Base-by-base conservation (phyloP, 306 rosid genomes). In the Gastrolobium villosum region DNA sequence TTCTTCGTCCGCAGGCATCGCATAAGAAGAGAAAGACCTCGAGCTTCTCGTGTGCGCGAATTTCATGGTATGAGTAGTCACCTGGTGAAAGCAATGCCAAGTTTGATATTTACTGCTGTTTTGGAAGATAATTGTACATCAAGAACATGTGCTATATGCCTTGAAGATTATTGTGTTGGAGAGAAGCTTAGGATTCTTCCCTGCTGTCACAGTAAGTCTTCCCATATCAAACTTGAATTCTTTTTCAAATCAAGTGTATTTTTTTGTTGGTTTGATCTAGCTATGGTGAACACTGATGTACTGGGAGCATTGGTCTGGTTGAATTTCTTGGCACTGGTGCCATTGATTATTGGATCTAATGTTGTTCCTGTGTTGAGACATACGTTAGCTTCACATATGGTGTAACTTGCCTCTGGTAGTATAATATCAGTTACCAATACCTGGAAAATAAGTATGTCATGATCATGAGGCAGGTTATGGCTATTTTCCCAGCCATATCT, bases 11-110 rank as follows among this genome's bases (percentile, higher is more conserved):
- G 96, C 36, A 88, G 97, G 75, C 99, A 93, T 91, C 94, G 89
- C 37, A 89, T 96, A 71, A 87, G 99, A 81, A 93, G 93, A 76
- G 97, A 91, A 68, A 86, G 88, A 75, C 93, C 98, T 75, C 92
- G 74, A 31, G 81, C 82, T 75, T 85, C 91, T 84, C 86, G 50
- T 74, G 91, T 88, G 26, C 93, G 89, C 66, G 98, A 96, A 74
- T 93, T 93, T 81, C 96, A 90, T 81, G 99, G 99, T 65, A 96
- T 96, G 98, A 96, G 98, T 86, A 91, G 90, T 70, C 97, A 96
- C 66, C 81, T 93, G 31, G 99, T 96, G 85, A 93, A 86, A 88
- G 97, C 98, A 79, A 93, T 96, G 98, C 99, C 99, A 11, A 96
- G 98, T 81, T 87, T 96, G 88, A 89, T 90, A 72, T 96, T 96